Evolutionary conservation across 2,329 filamentous ascomycete genomes (phyloP).

Genomic region (Calonectria multiphialidica): DNA sequence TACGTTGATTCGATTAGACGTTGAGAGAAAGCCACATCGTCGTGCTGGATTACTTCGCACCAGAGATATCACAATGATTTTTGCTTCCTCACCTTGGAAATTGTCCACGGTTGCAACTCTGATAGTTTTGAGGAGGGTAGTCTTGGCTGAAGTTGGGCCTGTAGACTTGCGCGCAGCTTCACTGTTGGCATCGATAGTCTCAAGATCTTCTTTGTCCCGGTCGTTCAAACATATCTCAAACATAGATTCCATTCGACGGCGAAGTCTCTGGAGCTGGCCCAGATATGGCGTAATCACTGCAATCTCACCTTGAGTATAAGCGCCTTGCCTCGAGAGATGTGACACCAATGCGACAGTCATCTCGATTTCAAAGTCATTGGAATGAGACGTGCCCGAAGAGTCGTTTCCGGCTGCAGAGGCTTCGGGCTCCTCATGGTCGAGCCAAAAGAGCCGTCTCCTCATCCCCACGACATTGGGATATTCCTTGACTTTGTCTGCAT

Average conservation of each 20-base stretch:
- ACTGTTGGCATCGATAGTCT: constrained; percentile 47
- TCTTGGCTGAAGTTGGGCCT: constrained; percentile 45
- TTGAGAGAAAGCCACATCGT: constrained; percentile 73
- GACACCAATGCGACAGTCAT: constrained; percentile 73
- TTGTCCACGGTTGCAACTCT: constrained; percentile 78
- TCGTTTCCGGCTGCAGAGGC: constrained; percentile 46
- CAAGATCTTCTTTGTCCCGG: constrained; percentile 68
- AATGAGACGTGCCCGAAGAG: constrained; percentile 57
- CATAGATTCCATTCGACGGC: constrained; percentile 53
- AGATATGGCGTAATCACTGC: constrained; percentile 77
- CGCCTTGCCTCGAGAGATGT: constrained; percentile 75
- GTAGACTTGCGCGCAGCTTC: constrained; percentile 27
- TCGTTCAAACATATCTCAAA: constrained; percentile 76
- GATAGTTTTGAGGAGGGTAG: constrained; percentile 60
- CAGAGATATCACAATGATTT: constrained; percentile 77
- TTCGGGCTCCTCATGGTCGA: constrained; percentile 68
- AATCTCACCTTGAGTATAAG: constrained; percentile 71
- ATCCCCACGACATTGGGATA: constrained; percentile 67
- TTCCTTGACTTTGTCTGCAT: constrained; percentile 54
- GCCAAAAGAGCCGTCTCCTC: constrained; percentile 68
- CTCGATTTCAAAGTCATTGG: constrained; percentile 71
- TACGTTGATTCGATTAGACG: constrained; percentile 68
- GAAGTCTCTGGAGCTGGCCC: constrained; percentile 67
- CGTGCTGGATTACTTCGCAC: constrained; percentile 75
- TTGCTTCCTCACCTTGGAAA: constrained; percentile 82